Conservation (phyloP, 129 eudicot species). For the Ambrosia artemisiifolia region DNA sequence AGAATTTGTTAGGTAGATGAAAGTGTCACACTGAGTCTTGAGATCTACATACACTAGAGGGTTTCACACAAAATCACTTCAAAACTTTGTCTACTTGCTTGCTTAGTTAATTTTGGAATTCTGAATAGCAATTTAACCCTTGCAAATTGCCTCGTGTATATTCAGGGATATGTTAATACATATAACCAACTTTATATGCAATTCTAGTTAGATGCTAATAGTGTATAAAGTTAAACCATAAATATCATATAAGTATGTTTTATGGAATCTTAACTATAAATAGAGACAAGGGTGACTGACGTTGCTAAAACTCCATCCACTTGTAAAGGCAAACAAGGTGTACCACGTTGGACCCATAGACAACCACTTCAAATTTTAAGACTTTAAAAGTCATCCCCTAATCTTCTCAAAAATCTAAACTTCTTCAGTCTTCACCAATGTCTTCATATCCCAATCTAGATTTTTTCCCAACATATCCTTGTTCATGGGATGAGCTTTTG, state of each 20-base stretch:
- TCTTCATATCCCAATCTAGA: constrained; percentile 21
- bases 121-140: too few species aligned
- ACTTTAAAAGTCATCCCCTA: constrained; percentile 3
- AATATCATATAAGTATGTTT: not conserved
- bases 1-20: too few species aligned
- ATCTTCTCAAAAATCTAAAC: constrained; percentile 8
- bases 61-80: too few species aligned
- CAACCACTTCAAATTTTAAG: constrained; percentile 15
- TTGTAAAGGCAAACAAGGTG: constrained; percentile 24
- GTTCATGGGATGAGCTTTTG: constrained; percentile 30
- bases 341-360: constrained; percentile 16
- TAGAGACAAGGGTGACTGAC: not conserved
- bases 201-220: too few species aligned
- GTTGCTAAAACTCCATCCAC: constrained; percentile 21
- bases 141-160: too few species aligned
- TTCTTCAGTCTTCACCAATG: constrained; percentile 15
- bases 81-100: too few species aligned
- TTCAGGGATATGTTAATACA: too few species aligned
- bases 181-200: too few species aligned
- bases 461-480: constrained; percentile 18
- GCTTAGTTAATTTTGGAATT: too few species aligned
- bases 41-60: too few species aligned
- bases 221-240: not conserved
- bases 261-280: constrained; percentile 3
- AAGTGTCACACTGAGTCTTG: too few species aligned